phyloP scores from a whole-genome alignment of 1,284 basidiomycete species.

The Ustilago xerochloae region DNA sequence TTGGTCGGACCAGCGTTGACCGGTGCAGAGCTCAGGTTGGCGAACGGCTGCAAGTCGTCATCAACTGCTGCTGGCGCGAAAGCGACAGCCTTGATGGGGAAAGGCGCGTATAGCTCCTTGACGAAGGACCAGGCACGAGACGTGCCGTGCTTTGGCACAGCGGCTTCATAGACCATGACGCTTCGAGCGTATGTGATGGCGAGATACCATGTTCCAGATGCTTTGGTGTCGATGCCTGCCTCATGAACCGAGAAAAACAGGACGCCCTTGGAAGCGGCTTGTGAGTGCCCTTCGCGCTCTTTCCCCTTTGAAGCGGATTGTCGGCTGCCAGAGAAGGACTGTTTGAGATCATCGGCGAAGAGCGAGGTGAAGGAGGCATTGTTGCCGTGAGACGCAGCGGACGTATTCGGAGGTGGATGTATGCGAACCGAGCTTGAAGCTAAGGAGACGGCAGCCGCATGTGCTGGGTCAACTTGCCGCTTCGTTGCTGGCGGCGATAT shows the following conservation, averaged over 20 bases:
- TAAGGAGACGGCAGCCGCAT: constrained; percentile 26
- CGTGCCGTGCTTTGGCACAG: constrained; percentile 21
- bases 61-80: constrained; percentile 42
- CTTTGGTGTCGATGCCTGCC: constrained; percentile 46
- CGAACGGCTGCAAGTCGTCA: constrained; percentile 8
- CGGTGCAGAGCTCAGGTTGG: constrained; percentile 2
- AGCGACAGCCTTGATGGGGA: constrained; percentile 43
- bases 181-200: constrained; percentile 51
- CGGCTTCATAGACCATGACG: constrained; percentile 55
- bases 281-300: constrained; percentile 23
- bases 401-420: constrained; percentile 18
- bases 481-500: constrained; percentile 6
- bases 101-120: constrained; percentile 55
- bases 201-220: constrained; percentile 56
- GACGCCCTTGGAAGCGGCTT: constrained; percentile 43
- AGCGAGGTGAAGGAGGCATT: constrained; percentile 40
- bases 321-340: constrained; percentile 20
- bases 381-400: constrained; percentile 12
- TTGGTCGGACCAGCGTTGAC: constrained; percentile 19
- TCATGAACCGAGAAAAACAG: constrained; percentile 57
- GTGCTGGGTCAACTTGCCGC: constrained; percentile 19
- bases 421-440: constrained; percentile 51
- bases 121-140: constrained; percentile 52
- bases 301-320: constrained; percentile 30
- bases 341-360: constrained; percentile 43